Conservation (phyloP, 805 yeast species). For the Wickerhamomyces strasburgensis region DNA sequence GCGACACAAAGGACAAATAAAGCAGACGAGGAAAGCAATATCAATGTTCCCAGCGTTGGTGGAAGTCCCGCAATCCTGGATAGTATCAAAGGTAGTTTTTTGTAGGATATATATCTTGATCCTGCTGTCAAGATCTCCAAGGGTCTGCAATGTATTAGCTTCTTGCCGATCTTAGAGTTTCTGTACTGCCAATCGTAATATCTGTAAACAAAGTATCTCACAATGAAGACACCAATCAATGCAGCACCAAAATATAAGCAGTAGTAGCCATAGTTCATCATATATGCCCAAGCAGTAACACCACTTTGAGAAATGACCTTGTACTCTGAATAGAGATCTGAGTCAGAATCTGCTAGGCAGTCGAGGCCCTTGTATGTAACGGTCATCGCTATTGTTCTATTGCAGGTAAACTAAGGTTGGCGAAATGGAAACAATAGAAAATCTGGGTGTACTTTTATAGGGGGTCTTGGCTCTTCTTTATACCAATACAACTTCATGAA, state of each 20-base stretch:
- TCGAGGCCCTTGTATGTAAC: constrained; percentile 17
- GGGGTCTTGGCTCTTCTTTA: too few species aligned
- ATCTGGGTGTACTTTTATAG: not conserved
- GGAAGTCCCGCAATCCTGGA: constrained; percentile 35
- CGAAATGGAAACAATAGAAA: too few species aligned
- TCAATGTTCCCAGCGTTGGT: constrained; percentile 32
- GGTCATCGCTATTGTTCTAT: constrained; percentile 4
- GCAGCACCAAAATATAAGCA: constrained; percentile 16
- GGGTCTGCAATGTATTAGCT: not conserved
- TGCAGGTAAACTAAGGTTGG: too few species aligned
- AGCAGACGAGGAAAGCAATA: constrained; percentile 29
- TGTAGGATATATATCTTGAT: constrained; percentile 29
- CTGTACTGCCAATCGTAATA: constrained; percentile 16
- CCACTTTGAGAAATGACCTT: constrained; percentile 13
- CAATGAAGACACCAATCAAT: constrained; percentile 5
- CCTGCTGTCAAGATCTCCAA: constrained; percentile 25
- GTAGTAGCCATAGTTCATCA: constrained; percentile 13
- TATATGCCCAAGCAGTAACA: constrained; percentile 14
- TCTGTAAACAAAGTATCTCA: constrained; percentile 10
- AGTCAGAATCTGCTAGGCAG: constrained; percentile 12
- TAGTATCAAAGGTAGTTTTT: constrained; percentile 27
- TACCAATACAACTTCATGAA: too few species aligned
- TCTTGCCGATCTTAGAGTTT: constrained; percentile 11
- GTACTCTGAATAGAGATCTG: constrained; percentile 2
- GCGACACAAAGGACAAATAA: constrained; percentile 31